A percentile compares a stretch with the other conserved stretches of the same genome.
Evolutionary conservation across 257 asterid genomes (phyloP).

Genomic region (Solanum bulbocastanum): DNA sequence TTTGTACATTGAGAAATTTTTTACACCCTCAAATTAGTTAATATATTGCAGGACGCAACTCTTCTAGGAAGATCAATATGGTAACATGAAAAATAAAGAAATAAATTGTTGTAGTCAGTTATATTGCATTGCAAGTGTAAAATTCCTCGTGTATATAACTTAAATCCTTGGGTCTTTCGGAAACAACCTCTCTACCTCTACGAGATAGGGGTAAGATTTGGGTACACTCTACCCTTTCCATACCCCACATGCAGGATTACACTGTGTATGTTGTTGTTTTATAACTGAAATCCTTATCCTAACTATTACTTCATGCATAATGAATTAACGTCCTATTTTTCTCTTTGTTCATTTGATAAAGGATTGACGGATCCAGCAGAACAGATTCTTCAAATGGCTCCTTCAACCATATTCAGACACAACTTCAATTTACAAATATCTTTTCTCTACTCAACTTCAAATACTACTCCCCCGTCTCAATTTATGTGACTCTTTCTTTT

Average conservation of each 20-base stretch:
- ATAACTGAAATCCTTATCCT: background rate
- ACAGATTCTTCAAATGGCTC: constrained; percentile 5
- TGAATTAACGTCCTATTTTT: background rate
- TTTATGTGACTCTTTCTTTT: background rate
- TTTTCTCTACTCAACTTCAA: background rate
- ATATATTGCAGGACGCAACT: background rate
- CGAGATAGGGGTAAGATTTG: background rate
- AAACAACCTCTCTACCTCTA: background rate
- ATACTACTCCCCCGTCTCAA: background rate
- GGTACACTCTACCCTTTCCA: background rate
- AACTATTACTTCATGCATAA: background rate
- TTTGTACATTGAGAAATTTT: background rate
- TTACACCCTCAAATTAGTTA: background rate
- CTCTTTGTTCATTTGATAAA: background rate
- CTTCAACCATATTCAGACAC: constrained; percentile 15
- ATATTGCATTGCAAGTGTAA: background rate
- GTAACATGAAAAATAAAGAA: background rate
- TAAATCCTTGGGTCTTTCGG: background rate
- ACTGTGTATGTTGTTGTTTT: background rate
- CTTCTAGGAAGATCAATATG: background rate
- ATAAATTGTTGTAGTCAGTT: background rate
- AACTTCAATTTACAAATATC: background rate
- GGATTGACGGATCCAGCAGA: constrained; percentile 52
- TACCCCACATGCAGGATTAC: background rate
- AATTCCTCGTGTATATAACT: too few species aligned